Evolutionary conservation across 2,329 filamentous ascomycete species (phyloP), one percentile per base, ranked within the genome.

Genomic region (Lecanicillium sp.): DNA sequence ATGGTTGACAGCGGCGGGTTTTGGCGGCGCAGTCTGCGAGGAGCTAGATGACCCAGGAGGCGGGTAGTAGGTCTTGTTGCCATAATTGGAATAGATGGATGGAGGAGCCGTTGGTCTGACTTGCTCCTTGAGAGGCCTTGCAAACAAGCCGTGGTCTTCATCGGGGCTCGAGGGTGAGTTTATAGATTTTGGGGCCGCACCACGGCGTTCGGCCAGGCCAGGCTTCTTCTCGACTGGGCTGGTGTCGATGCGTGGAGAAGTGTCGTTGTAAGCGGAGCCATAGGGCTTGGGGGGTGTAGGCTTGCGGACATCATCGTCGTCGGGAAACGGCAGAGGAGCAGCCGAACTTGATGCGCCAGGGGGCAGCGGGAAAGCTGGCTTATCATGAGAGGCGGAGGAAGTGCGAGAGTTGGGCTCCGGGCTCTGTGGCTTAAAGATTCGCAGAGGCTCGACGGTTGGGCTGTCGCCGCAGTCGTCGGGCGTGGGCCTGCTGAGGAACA

Each of bases 111-210:
- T 62, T 29, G 65, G 57, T 5, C 51, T 60, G 43, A 52, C 63
- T 45, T 56, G 63, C 44, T 61, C 63, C 59, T 61, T 60, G 35
- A 78, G 51, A 6, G 75, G 74, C 51, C 79, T 80, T 44, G 85
- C 83, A 58, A 94, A 94, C 38, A 94, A 65, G n/a, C 78, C 83
- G 40, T 87, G 80, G 45, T 92, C 85, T 17, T 71, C 68, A 44
- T 83, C 82, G 15, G 85, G 83, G 32, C 83, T 87, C 14, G 83
- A 80, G 2, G 88, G 89, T 45, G 89, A 87, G 41, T 87, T 83
- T 35, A 95, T 69, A 34, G 87, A 83, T 55, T 86, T 89, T 17
- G 87, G 85, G 7, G 73, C 80, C n/a, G 83, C 81, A 17, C 85
- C 85, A 52, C 89, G 76, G 48, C 89, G 73, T 64, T 95, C 87